Conservation (phyloP, 2,329 filamentous ascomycete genomes). For the Penicillium italicum region DNA sequence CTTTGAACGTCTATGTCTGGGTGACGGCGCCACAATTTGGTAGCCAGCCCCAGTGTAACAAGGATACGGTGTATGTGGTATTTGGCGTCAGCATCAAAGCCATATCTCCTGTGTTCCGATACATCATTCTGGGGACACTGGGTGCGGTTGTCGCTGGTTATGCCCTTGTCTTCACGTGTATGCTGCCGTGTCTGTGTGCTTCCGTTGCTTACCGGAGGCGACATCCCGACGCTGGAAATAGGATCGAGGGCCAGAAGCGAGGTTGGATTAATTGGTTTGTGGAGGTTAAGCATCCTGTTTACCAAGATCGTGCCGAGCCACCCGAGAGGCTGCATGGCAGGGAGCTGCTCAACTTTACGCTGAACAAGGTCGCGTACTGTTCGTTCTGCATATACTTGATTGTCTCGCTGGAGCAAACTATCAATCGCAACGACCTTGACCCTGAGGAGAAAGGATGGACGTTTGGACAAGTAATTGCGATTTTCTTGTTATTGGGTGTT, state of each 20-base stretch:
- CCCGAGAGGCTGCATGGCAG: constrained; percentile 6
- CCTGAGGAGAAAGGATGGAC: constrained; percentile 15
- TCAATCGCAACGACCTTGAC: constrained; percentile 13
- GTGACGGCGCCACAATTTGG: constrained; percentile 16
- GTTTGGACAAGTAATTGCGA: constrained; percentile 20
- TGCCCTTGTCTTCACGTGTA: constrained; percentile 11
- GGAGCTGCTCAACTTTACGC: constrained; percentile 8
- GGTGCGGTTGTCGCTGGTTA: constrained; percentile 6
- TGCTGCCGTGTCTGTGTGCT: constrained; percentile 14
- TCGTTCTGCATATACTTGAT: constrained; percentile 18
- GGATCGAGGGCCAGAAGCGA: neutral
- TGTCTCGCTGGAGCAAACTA: constrained; percentile 20
- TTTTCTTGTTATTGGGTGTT: constrained; percentile 17
- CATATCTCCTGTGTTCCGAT: constrained; percentile 16
- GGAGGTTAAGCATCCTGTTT: neutral
- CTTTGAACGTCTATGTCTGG: constrained; percentile 19
- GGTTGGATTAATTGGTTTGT: constrained; percentile 10
- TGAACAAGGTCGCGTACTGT: constrained; percentile 14
- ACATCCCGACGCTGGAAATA: neutral
- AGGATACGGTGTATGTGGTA: constrained; percentile 14
- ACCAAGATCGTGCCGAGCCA: neutral
- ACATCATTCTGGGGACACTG: constrained; percentile 14
- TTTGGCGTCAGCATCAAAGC: constrained; percentile 18
- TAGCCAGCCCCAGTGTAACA: constrained; percentile 15
- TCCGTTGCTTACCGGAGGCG: constrained; percentile 1